phyloP scores from a whole-genome alignment of 352 stramenopile species.

The Pythium folliculosum region DNA sequence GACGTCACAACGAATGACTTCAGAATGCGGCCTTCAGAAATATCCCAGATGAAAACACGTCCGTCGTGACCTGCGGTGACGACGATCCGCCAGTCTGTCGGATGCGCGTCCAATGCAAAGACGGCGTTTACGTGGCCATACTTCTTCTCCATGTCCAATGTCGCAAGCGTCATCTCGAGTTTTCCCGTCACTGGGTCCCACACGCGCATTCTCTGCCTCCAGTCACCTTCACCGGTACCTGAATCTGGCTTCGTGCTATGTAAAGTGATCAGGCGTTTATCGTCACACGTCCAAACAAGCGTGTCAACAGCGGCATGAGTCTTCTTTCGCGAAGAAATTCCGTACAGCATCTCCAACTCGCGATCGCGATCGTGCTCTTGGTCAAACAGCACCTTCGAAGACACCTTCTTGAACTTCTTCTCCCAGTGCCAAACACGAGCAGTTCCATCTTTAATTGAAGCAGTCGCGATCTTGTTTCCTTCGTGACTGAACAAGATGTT shows the following conservation, averaged over 20 bases:
- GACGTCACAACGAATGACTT: conserved; percentile 35
- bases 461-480: conserved; percentile 87
- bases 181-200: conserved; percentile 39
- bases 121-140: conserved; percentile 49
- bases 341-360: conserved; percentile 28
- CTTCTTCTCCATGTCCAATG: conserved; percentile 30
- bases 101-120: conserved; percentile 60
- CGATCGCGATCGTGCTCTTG: conserved; percentile 29
- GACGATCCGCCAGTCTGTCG: conserved; percentile 44
- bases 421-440: conserved; percentile 39
- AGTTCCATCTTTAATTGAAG: conserved; percentile 87
- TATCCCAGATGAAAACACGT: conserved; percentile 62
- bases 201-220: conserved; percentile 38
- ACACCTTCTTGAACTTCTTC: conserved; percentile 37
- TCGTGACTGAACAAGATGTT: conserved; percentile 86
- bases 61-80: conserved; percentile 61
- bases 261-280: conserved; percentile 37
- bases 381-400: conserved; percentile 26
- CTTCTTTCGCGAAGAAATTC: conserved; percentile 24
- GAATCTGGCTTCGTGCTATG: conserved; percentile 44
- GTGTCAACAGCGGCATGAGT: conserved; percentile 35
- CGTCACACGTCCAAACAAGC: conserved; percentile 38
- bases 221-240: conserved; percentile 27
- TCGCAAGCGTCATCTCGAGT: conserved; percentile 35
- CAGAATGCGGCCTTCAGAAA: conserved; percentile 37